These are phyloP conservation scores for Ustilago nuda DNA, from an alignment of 1,284 basidiomycete species.

Conservation along the genomic window DNA sequence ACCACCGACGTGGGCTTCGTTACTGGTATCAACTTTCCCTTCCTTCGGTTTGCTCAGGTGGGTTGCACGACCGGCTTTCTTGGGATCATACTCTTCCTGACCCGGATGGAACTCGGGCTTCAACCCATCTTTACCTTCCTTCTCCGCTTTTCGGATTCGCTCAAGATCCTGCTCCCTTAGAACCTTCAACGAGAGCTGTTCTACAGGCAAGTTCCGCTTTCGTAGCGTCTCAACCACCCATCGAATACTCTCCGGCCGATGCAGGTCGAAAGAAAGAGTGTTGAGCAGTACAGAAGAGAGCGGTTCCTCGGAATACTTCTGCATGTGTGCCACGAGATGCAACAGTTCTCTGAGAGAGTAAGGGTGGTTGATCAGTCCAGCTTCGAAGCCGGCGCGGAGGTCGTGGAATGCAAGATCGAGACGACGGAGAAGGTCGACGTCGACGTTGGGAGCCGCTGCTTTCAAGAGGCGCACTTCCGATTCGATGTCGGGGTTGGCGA, in stretches of 20 bases:
- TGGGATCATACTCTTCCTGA: slow-evolving; percentile 55
- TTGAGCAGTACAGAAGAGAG: slow-evolving; percentile 69
- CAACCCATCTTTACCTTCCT: slow-evolving; percentile 43
- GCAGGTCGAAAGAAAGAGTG: slow-evolving; percentile 69
- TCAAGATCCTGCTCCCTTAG: slow-evolving; percentile 49
- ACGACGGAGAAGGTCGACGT: slow-evolving; percentile 55
- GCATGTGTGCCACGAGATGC: slow-evolving; percentile 69
- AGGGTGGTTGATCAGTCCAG: slow-evolving; percentile 67
- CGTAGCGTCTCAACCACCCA: slow-evolving; percentile 64
- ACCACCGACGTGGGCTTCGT: slow-evolving; percentile 68
- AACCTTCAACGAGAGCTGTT: slow-evolving; percentile 59
- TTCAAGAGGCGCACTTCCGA: slow-evolving; percentile 67
- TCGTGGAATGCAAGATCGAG: slow-evolving; percentile 69
- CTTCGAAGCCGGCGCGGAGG: slow-evolving; percentile 68
- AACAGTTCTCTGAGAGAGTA: slow-evolving; percentile 70
- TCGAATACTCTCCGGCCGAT: slow-evolving; percentile 68
- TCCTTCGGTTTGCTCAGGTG: slow-evolving; percentile 65
- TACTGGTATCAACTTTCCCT: slow-evolving; percentile 67
- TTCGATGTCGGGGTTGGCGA: slow-evolving; percentile 68
- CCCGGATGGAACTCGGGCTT: slow-evolving; percentile 52
- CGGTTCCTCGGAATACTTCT: slow-evolving; percentile 66
- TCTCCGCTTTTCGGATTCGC: slow-evolving; percentile 27
- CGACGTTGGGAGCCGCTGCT: slow-evolving; percentile 65
- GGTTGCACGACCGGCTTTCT: slow-evolving; percentile 53
- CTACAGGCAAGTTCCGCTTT: slow-evolving; percentile 59